These are phyloP conservation scores for Hypoxylon sp. DNA, from an alignment of 2,329 filamentous ascomycete genomes.

Conservation along the genomic window DNA sequence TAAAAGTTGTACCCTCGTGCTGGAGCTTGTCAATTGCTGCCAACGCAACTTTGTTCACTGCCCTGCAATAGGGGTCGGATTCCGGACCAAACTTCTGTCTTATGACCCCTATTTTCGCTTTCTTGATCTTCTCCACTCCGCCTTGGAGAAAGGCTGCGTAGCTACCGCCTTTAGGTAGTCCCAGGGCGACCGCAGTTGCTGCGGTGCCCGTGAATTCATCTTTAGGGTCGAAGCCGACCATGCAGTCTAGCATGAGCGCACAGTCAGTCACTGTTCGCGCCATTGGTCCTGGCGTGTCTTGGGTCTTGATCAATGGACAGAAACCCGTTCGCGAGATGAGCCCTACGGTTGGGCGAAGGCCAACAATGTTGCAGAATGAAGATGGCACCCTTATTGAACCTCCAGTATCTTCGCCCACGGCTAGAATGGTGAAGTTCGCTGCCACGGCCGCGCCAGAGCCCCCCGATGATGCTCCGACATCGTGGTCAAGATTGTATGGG, in stretches of 20 bases:
- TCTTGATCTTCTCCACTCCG: conserved; percentile 32
- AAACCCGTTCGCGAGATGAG: conserved; percentile 49
- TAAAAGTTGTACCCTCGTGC: conserved; percentile 44
- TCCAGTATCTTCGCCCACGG: conserved; percentile 45
- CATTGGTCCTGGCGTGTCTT: conserved; percentile 54
- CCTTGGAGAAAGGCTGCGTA: conserved; percentile 46
- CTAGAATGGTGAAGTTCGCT: conserved; percentile 44
- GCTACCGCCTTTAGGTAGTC: conserved; percentile 49
- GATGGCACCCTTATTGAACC: conserved; percentile 45
- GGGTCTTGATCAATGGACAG: conserved; percentile 48
- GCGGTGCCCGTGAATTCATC: conserved; percentile 50
- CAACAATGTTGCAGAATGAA: conserved; percentile 43
- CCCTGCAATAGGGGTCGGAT: conserved; percentile 41
- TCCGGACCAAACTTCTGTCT: conserved; percentile 49
- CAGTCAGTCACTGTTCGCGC: conserved; percentile 52
- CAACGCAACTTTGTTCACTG: conserved; percentile 48
- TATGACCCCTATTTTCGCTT: conserved; percentile 51
- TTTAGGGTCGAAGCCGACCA: conserved; percentile 51
- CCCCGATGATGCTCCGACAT: conserved; percentile 43
- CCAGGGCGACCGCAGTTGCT: conserved; percentile 41
- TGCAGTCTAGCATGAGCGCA: conserved; percentile 52
- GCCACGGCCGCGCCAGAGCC: conserved; percentile 45
- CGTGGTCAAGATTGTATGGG: conserved; percentile 43
- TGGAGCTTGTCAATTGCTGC: conserved; percentile 42
- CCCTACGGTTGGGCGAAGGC: conserved; percentile 43